phyloP scores from a whole-genome alignment of 768 basidiomycete species.

The Hypholoma sublateritium region DNA sequence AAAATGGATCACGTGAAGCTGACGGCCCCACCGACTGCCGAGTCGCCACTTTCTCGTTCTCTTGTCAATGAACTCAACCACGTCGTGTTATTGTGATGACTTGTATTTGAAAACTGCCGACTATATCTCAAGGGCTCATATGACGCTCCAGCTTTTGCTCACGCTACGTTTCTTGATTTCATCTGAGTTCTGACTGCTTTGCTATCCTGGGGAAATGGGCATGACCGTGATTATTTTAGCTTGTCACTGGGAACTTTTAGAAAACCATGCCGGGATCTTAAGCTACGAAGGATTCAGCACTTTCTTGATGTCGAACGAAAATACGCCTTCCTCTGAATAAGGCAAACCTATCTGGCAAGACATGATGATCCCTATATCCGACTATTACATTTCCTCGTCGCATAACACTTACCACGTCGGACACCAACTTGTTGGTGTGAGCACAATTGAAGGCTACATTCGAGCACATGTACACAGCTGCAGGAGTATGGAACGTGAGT shows the following conservation, averaged over 20 bases:
- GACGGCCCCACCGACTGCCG: not conserved
- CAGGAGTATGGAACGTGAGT: slow-evolving; percentile 85
- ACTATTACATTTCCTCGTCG: slow-evolving; percentile 89
- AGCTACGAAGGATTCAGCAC: slow-evolving; percentile 67
- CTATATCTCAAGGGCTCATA: no score
- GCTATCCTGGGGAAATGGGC: no score
- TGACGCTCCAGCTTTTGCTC: no score
- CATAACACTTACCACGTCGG: slow-evolving; percentile 94
- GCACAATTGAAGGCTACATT: slow-evolving; percentile 89
- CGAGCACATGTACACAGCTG: slow-evolving; percentile 86
- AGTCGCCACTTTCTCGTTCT: no score
- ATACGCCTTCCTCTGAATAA: slow-evolving; percentile 50
- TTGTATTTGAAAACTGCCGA: no score
- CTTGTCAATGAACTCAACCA: no score
- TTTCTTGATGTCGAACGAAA: slow-evolving; percentile 82
- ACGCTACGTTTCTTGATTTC: no score
- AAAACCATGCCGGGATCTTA: slow-evolving; percentile 26
- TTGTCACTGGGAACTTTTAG: no score
- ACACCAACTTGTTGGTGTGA: slow-evolving; percentile 81
- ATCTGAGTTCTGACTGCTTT: no score
- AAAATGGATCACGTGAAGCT: slow-evolving; percentile 4
- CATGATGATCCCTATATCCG: slow-evolving; percentile 85
- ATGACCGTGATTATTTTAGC: no score
- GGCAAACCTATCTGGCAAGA: slow-evolving; percentile 60
- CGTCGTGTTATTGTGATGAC: no score